Evolutionary conservation across 1,139 yeast genomes (phyloP).

Genomic region (Torulaspora pretoriensis): DNA sequence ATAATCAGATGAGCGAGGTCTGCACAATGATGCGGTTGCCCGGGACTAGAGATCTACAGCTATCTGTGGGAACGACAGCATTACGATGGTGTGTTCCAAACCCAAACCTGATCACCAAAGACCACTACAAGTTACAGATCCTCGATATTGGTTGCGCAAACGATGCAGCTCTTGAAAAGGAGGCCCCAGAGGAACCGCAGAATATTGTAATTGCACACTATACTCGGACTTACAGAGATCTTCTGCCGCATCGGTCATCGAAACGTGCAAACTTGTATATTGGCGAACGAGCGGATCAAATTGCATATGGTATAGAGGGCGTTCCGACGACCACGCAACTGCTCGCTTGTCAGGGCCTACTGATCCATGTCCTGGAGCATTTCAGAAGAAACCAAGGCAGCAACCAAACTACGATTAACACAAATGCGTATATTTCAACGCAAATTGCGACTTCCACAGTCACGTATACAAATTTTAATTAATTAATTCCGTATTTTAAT

Average conservation of each 20-base stretch:
- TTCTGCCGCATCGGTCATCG: slow-evolving; percentile 9
- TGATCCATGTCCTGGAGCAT: slow-evolving; percentile 14
- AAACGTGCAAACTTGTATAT: slow-evolving; percentile 15
- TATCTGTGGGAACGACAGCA: slow-evolving; percentile 7
- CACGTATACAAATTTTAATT: too few relatives aligned
- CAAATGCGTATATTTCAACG: too few relatives aligned
- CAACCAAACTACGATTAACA: too few relatives aligned
- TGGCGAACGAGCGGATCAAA: slow-evolving; percentile 14
- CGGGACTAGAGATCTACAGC: slow-evolving; percentile 13
- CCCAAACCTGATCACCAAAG: slow-evolving; percentile 9
- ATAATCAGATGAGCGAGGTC: not conserved
- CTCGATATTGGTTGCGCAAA: slow-evolving; percentile 11
- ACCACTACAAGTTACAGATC: slow-evolving; percentile 14
- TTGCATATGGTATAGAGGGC: slow-evolving; percentile 15
- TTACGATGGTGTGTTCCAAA: slow-evolving; percentile 17
- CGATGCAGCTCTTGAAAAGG: slow-evolving; percentile 4
- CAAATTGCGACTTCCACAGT: too few relatives aligned
- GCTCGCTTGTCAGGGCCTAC: slow-evolving; percentile 18
- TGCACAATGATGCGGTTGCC: slow-evolving; percentile 2
- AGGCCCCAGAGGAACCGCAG: not conserved
- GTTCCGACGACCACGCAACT: slow-evolving; percentile 17
- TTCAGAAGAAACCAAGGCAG: slow-evolving; percentile 5
- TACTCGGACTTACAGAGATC: slow-evolving; percentile 11
- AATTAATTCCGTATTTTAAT: too few relatives aligned
- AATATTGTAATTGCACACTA: slow-evolving; percentile 13